phyloP scores from a whole-genome alignment of 1,284 basidiomycete genomes.

The Mycosarcoma mackinlayi region DNA sequence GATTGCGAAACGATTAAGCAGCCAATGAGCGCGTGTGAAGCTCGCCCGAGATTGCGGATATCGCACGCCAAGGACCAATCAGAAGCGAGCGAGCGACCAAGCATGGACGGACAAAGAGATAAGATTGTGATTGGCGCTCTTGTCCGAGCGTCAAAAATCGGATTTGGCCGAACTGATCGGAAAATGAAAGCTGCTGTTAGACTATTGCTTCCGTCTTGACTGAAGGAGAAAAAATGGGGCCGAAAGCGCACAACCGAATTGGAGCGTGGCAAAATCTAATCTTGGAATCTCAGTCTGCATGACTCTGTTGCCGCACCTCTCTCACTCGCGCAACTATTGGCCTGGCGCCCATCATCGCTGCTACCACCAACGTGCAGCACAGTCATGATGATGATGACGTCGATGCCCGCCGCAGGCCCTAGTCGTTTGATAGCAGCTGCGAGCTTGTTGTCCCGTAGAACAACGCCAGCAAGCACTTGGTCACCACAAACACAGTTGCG shows the following conservation, averaged over 20 bases:
- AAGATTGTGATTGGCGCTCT: too few species aligned
- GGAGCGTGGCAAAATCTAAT: constrained; percentile 1
- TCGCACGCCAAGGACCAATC: neutral
- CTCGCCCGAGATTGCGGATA: constrained; percentile 12
- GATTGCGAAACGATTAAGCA: constrained; percentile 2
- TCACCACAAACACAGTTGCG: constrained; percentile 5
- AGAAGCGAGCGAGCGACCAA: neutral
- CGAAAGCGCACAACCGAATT: neutral
- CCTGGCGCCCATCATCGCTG: neutral
- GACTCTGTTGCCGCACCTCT: too few species aligned
- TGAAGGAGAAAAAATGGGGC: neutral
- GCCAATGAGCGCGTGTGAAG: constrained; percentile 1
- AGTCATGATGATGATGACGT: constrained; percentile 6
- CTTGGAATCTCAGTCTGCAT: too few species aligned
- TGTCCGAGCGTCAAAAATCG: too few species aligned
- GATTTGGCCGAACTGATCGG: too few species aligned
- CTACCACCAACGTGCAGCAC: neutral
- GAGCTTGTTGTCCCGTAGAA: constrained; percentile 13
- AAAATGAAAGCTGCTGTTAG: too few species aligned
- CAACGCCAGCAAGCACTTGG: neutral
- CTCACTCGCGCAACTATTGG: neutral
- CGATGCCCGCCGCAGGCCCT: too few species aligned
- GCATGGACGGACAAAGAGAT: neutral
- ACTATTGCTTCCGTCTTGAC: neutral
- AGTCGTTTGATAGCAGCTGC: constrained; percentile 30